These are phyloP conservation scores for Fistulina hepatica DNA, from an alignment of 1,284 basidiomycete species.

Conservation along the genomic window DNA sequence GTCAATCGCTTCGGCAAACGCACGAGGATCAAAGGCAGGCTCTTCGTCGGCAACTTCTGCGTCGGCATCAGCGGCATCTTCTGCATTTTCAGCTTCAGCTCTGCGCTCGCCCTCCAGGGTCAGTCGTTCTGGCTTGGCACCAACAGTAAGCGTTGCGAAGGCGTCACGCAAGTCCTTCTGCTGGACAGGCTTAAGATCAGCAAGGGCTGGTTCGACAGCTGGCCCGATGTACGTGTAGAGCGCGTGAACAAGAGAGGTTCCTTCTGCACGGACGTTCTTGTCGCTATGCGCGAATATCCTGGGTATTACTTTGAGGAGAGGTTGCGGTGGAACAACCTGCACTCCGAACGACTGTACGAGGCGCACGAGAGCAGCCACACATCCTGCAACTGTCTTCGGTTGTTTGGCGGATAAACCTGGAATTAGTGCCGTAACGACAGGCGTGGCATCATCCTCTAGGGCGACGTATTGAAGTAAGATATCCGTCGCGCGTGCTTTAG, in stretches of 20 bases:
- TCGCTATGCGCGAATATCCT: constrained; percentile 95
- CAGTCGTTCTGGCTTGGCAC: constrained; percentile 69
- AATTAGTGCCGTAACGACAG: constrained; percentile 65
- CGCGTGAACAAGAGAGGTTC: constrained; percentile 62
- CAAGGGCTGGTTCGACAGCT: constrained; percentile 77
- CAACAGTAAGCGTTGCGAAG: constrained; percentile 77
- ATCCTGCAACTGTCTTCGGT: constrained; percentile 86
- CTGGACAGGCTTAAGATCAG: constrained; percentile 97
- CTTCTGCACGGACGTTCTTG: constrained; percentile 93
- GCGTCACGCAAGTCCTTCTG: constrained; percentile 91
- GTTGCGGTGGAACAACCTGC: constrained; percentile 65
- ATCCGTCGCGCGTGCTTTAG: constrained; percentile 85
- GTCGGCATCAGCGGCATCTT: constrained; percentile 32
- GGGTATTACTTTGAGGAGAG: constrained; percentile 77
- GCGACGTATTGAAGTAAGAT: constrained; percentile 87
- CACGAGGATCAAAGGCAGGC: constrained; percentile 66
- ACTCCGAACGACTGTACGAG: constrained; percentile 71
- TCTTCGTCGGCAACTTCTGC: constrained; percentile 20
- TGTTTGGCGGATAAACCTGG: constrained; percentile 85
- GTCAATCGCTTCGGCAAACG: constrained; percentile 77
- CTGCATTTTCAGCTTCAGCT: constrained; percentile 35
- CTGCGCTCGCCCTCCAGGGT: constrained; percentile 77
- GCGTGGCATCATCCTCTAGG: constrained; percentile 73
- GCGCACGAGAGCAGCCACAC: constrained; percentile 74
- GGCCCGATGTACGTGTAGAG: constrained; percentile 88